Conservation (phyloP, 2,329 filamentous ascomycete species). For the Ophiosphaerella korrae region DNA sequence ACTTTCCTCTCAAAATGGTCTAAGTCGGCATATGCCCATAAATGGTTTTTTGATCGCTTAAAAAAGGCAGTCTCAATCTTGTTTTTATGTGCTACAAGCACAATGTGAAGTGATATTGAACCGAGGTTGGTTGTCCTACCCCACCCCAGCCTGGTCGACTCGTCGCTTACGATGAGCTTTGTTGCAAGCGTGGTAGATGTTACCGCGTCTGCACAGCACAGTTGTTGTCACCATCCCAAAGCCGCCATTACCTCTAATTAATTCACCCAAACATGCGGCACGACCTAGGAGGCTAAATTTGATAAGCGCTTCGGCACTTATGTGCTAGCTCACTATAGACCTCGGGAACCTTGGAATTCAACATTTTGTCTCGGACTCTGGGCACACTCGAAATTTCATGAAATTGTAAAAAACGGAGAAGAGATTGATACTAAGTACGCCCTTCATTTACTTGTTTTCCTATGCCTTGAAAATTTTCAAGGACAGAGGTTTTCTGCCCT, state of each 20-base stretch:
- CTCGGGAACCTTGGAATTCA: too few relatives aligned
- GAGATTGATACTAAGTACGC: neutral
- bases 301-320: too few relatives aligned
- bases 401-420: neutral
- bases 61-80: neutral
- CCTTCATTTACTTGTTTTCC: neutral
- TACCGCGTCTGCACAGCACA: neutral
- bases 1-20: too few relatives aligned
- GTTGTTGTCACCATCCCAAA: neutral
- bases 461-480: constrained; percentile 2
- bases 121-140: constrained; percentile 18
- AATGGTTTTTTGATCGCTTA: neutral
- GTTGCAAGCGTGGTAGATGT: too few relatives aligned
- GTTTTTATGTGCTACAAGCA: neutral
- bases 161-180: neutral
- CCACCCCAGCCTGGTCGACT: constrained; percentile 10
- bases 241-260: too few relatives aligned
- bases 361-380: too few relatives aligned
- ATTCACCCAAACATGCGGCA: too few relatives aligned
- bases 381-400: too few relatives aligned
- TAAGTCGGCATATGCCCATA: too few relatives aligned
- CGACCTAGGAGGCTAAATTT: too few relatives aligned
- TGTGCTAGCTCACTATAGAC: too few relatives aligned
- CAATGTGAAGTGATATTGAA: neutral
- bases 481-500: constrained; percentile 1